Conservation (phyloP, 306 rosid genomes). For the Cucurbita pepo region DNA sequence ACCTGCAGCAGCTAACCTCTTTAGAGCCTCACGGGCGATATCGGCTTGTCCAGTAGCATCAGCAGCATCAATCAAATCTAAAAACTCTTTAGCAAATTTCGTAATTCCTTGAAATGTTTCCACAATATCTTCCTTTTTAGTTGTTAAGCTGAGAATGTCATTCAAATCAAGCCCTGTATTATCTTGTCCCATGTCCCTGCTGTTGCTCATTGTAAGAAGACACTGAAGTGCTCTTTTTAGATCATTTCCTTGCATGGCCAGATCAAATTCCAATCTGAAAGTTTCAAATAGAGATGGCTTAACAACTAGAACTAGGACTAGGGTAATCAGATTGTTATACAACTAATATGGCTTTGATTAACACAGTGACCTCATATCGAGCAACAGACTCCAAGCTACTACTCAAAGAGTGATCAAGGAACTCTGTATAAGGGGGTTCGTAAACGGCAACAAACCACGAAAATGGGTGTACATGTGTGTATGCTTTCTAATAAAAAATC, state of each 20-base stretch:
- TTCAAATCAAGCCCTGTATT: conserved; percentile 69
- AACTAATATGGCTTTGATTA: neutral
- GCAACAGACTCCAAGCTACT: neutral
- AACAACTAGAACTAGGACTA: neutral
- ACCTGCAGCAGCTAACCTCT: conserved; percentile 90
- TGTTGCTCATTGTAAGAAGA: conserved; percentile 98
- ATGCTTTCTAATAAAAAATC: neutral
- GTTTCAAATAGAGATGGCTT: too few relatives aligned
- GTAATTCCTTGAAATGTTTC: conserved; percentile 95
- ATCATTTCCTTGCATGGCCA: conserved; percentile 94
- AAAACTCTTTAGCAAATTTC: conserved; percentile 81
- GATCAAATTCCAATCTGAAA: conserved; percentile 80
- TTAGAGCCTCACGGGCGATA: conserved; percentile 93
- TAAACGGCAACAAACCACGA: neutral
- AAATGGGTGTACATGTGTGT: neutral
- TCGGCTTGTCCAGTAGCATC: conserved; percentile 99
- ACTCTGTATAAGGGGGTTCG: neutral
- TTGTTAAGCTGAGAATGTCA: conserved; percentile 82
- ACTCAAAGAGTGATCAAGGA: neutral
- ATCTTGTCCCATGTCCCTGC: conserved; percentile 80
- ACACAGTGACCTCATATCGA: neutral
- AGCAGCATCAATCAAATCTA: conserved; percentile 97
- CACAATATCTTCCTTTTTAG: conserved; percentile 54
- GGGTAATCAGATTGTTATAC: neutral
- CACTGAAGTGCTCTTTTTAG: conserved; percentile 97